Base-by-base conservation (phyloP, 2,329 filamentous ascomycete species). In the Fusarium sterilihyphosum region DNA sequence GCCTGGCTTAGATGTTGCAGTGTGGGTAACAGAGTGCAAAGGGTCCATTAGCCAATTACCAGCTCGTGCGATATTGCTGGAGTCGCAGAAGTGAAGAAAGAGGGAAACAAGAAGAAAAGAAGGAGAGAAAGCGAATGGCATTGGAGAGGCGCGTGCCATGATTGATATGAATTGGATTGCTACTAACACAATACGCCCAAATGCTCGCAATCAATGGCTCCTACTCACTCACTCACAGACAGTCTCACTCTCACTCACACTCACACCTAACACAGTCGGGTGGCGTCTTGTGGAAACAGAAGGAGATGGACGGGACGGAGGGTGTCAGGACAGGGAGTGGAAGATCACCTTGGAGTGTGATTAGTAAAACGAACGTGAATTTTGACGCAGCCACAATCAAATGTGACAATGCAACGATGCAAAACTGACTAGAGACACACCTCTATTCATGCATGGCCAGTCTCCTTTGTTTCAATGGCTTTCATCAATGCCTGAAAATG, bases 131-230 rank as follows among this genome's bases (percentile, higher is more conserved):
- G 33, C 35, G 58, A 65, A 60, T 26, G 33, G 54, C 54, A 59
- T 29, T 57, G 37, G 43, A 73, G 26, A 65, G 61, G 62, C 46
- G 71, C 60, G 65, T 66, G 64, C 61, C 60, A 65, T 53, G 69
- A 40, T 61, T 65, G 66, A 71, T 71, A 69, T 74, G 67, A 69
- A 77, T 61, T 75, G 65, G 49, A 64, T 49, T 60, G 43, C 46
- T 41, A 46, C 54, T 47, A 53, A 57, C 41, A 65, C 60, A 59
- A 63, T 59, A 40, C 53, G 18, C 47, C 53, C 31, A 49, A 63
- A 43, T 58, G 38, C 63, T 62, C 47, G 31, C 67, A 57, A 66
- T 62, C 63, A 59, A 66, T 67, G 24, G 61, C 61, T 50, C 38
- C 44, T 31, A 46, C 47, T 35, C 33, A 40, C n/a, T 24, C 47